phyloP scores from a whole-genome alignment of 2,329 filamentous ascomycete species.

The Fusarium sacchari region DNA sequence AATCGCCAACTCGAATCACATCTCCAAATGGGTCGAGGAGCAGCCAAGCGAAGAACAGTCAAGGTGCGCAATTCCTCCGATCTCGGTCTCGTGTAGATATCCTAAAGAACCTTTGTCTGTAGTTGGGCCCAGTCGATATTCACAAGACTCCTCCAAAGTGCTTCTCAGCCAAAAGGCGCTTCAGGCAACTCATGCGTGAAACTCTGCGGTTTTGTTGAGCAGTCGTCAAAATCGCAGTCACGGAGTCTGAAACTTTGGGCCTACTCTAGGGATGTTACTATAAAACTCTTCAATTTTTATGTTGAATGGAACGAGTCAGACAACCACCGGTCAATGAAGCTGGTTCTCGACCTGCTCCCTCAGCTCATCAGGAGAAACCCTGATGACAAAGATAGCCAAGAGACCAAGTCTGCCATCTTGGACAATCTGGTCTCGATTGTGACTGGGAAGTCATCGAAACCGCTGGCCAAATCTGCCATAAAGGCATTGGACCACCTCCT shows the following conservation, averaged over 20 bases:
- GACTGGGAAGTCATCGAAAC: constrained; percentile 67
- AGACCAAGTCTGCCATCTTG: constrained; percentile 59
- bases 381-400: constrained; percentile 47
- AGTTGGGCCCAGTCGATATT: constrained; percentile 56
- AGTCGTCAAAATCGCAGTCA: constrained; percentile 62
- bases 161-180: constrained; percentile 63
- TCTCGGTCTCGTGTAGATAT: constrained; percentile 26
- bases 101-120: constrained; percentile 33
- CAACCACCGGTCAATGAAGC: constrained; percentile 70
- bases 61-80: constrained; percentile 48
- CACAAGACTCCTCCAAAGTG: constrained; percentile 57
- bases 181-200: constrained; percentile 67
- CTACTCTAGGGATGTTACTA: constrained; percentile 59
- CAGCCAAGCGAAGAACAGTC: constrained; percentile 48
- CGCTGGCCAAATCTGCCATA: constrained; percentile 75
- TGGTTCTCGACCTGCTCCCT: constrained; percentile 68
- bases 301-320: constrained; percentile 75
- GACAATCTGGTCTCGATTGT: constrained; percentile 67
- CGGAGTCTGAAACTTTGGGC: constrained; percentile 58
- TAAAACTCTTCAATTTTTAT: constrained; percentile 69
- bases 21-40: constrained; percentile 57
- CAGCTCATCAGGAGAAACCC: constrained; percentile 63
- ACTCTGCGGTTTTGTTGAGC: constrained; percentile 71
- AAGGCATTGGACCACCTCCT: constrained; percentile 74
- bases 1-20: constrained; percentile 50